Evolutionary conservation across 2,329 filamentous ascomycete species (phyloP).

Genomic region (Xylaria sp.): DNA sequence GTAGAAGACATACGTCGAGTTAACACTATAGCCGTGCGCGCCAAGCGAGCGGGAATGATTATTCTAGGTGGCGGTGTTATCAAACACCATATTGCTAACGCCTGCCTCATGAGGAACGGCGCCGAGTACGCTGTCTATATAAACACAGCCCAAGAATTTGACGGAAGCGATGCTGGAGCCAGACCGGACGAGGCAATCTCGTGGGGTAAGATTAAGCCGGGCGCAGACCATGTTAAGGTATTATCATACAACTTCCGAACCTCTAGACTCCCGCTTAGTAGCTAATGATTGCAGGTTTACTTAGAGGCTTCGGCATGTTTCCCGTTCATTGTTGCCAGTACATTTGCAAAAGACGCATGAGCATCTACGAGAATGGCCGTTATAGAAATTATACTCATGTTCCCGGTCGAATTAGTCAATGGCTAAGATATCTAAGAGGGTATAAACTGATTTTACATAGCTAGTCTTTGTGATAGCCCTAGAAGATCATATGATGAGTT

Average conservation of each 20-base stretch:
- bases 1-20: conserved; percentile 93
- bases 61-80: conserved; percentile 94
- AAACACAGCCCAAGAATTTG: conserved; percentile 97
- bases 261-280: conserved; percentile 26
- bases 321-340: conserved; percentile 73
- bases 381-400: background rate
- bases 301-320: conserved; percentile 73
- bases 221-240: conserved; percentile 90
- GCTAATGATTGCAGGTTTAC: conserved; percentile 61
- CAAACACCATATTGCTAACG: conserved; percentile 98
- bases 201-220: conserved; percentile 97
- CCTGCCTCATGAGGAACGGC: conserved; percentile 96
- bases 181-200: conserved; percentile 96
- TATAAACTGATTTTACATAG: background rate
- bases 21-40: conserved; percentile 89
- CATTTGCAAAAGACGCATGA: conserved; percentile 66
- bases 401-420: background rate
- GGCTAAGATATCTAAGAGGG: background rate
- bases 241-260: background rate
- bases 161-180: conserved; percentile 95
- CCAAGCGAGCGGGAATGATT: conserved; percentile 92
- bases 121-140: conserved; percentile 97
- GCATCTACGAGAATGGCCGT: background rate
- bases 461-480: background rate
- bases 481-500: background rate